Evolutionary conservation across 148 eudicot species (phyloP), one percentile per base, ranked within the genome.

Genomic region (Rhododendron vialii): DNA sequence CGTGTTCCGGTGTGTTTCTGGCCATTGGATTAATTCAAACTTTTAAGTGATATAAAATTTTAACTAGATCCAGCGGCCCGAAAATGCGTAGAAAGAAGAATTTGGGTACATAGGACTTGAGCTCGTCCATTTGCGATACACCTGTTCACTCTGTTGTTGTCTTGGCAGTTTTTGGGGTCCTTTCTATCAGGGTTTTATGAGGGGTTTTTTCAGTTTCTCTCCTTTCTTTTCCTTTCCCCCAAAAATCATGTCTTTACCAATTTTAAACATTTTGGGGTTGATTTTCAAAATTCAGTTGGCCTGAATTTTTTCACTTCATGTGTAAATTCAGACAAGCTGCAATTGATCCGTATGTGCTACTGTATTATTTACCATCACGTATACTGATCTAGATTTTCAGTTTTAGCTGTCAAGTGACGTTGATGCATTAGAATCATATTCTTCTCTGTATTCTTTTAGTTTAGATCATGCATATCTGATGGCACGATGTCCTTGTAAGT

Each of bases 131-230:
- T 0, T 11, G 36, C 22, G 8, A 81, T 73, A 20, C n/a, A 28
- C 47, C 26, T 0, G 0, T 28, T 50, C 11, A 26, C 71, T 17
- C 13, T 51, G 45, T 48, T 36, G 59, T 17, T 28, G n/a, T 35
- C 38, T 59, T 53, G 45, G 63, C 26, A 20, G n/a, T 61, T 59
- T 67, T 74, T 77, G 67, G 18, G 53, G 18, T 88, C 18, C 71
- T 51, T 45, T 51, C 24, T 48, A 28, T 78, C 45, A 85, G 88
- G 90, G 90, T 77, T 88, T 83, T 82, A 15, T 20, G 71, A 76
- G 90, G 87, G 88, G 77, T 77, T 84, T 55, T 47, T 18, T 35
- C 28, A 61, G 17, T 12, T 33, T 55, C 4, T 51, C n/a, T 38
- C 59, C 11, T 79, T 26, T 15, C 43, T 53, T 75, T 45, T 74